phyloP scores from a whole-genome alignment of 2,329 filamentous ascomycete species.

The Cytospora mali region DNA sequence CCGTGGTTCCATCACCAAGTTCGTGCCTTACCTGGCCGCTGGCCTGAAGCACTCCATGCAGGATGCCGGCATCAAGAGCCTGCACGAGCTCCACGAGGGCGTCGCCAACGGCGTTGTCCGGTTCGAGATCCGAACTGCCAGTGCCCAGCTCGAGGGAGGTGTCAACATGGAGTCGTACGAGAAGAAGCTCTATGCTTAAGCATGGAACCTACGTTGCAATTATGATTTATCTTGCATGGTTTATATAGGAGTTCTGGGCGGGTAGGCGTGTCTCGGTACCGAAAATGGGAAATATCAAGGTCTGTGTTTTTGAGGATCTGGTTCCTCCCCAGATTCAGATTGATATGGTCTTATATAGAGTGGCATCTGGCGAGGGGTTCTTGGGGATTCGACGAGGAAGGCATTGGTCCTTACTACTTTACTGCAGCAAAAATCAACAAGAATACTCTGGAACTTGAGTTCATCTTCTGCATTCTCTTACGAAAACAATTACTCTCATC shows the following conservation, averaged over 20 bases:
- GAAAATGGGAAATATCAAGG: conserved; percentile 19
- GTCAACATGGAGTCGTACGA: conserved; percentile 99
- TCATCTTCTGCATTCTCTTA: neutral
- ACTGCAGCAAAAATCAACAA: conserved; percentile 1
- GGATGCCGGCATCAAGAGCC: conserved; percentile 85
- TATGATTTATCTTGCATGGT: conserved; percentile 16
- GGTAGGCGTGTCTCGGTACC: conserved; percentile 18
- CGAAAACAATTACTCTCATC: neutral
- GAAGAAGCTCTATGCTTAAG: conserved; percentile 96
- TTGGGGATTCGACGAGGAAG: neutral
- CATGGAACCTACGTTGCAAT: neutral
- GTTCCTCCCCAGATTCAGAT: conserved; percentile 5
- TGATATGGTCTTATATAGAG: conserved; percentile 12
- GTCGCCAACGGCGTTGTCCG: conserved; percentile 76
- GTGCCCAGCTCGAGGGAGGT: conserved; percentile 93
- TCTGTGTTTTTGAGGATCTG: conserved; percentile 12
- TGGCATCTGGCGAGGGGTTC: conserved; percentile 9
- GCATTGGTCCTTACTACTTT: neutral
- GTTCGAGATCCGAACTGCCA: conserved; percentile 93
- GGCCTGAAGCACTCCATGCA: conserved; percentile 97
- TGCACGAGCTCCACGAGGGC: conserved; percentile 73
- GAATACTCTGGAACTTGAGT: neutral
- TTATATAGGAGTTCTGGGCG: conserved; percentile 24
- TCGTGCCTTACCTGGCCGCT: conserved; percentile 91
- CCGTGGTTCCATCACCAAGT: conserved; percentile 85